phyloP scores from a whole-genome alignment of 2,329 filamentous ascomycete genomes.

The Exophiala xenobiotica region DNA sequence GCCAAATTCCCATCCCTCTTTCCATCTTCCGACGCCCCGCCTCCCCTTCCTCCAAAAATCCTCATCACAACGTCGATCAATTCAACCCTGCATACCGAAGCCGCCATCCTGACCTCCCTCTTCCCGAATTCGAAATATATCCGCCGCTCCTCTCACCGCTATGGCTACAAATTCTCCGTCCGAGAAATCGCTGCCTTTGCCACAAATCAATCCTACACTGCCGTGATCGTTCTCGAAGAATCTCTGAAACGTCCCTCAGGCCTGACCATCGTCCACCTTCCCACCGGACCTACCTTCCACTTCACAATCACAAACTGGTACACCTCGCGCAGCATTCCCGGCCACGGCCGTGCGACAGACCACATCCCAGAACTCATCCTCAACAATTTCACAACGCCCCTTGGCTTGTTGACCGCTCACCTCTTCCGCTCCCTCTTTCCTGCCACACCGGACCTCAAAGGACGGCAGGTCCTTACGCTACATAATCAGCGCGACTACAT shows the following conservation, averaged over 20 bases:
- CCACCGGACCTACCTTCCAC: conserved; percentile 84
- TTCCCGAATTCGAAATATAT: conserved; percentile 84
- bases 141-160: conserved; percentile 76
- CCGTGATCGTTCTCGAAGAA: conserved; percentile 82
- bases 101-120: conserved; percentile 71
- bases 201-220: conserved; percentile 75
- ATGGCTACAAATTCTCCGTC: conserved; percentile 86
- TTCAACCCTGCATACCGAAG: conserved; percentile 81
- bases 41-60: conserved; percentile 70
- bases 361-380: conserved; percentile 87
- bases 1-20: conserved; percentile 63
- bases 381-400: conserved; percentile 91
- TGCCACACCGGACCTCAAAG: conserved; percentile 75
- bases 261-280: conserved; percentile 79
- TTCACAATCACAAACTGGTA: conserved; percentile 90
- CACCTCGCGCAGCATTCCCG: conserved; percentile 80
- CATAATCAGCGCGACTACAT: conserved; percentile 97
- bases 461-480: conserved; percentile 84
- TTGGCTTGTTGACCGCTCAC: conserved; percentile 83
- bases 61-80: conserved; percentile 90
- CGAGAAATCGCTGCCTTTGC: conserved; percentile 88
- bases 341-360: conserved; percentile 85
- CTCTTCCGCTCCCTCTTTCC: conserved; percentile 81
- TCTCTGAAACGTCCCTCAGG: conserved; percentile 82
- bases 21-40: conserved; percentile 34